These are phyloP conservation scores for Crithidia bombi DNA, from an alignment of 208 protist species.

Conservation along the genomic window DNA sequence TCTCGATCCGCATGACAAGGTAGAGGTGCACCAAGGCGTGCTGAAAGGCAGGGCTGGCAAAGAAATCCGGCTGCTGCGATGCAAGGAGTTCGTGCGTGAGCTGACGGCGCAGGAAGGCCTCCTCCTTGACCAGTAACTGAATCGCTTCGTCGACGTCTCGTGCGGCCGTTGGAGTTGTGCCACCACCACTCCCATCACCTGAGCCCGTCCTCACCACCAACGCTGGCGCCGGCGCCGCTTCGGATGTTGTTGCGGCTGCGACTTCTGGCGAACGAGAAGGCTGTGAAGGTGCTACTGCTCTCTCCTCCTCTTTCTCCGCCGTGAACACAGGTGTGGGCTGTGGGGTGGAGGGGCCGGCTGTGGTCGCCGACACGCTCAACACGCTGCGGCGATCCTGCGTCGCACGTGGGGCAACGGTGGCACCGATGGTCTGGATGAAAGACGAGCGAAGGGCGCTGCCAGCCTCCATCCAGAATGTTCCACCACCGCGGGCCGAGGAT, in stretches of 20 bases:
- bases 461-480: slow-evolving; percentile 21
- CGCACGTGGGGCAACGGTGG: slow-evolving; percentile 14
- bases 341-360: too few species aligned
- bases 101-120: slow-evolving; percentile 48
- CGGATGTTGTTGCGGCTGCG: neutral
- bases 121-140: slow-evolving; percentile 46
- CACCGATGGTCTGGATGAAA: slow-evolving; percentile 26
- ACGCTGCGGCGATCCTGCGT: neutral
- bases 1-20: slow-evolving; percentile 48
- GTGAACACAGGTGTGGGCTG: neutral
- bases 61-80: slow-evolving; percentile 25
- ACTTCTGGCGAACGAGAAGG: neutral
- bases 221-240: too few species aligned
- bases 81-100: slow-evolving; percentile 25
- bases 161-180: neutral
- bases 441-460: slow-evolving; percentile 28
- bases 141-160: slow-evolving; percentile 10
- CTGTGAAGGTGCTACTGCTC: too few species aligned
- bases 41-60: slow-evolving; percentile 33
- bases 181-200: neutral
- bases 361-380: neutral
- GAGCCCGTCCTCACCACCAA: too few species aligned
- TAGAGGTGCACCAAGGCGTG: slow-evolving; percentile 37
- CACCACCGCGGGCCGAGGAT: neutral
- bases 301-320: neutral